Evolutionary conservation across 2,329 filamentous ascomycete species (phyloP).

Genomic region (Fusarium solani-melongenae): DNA sequence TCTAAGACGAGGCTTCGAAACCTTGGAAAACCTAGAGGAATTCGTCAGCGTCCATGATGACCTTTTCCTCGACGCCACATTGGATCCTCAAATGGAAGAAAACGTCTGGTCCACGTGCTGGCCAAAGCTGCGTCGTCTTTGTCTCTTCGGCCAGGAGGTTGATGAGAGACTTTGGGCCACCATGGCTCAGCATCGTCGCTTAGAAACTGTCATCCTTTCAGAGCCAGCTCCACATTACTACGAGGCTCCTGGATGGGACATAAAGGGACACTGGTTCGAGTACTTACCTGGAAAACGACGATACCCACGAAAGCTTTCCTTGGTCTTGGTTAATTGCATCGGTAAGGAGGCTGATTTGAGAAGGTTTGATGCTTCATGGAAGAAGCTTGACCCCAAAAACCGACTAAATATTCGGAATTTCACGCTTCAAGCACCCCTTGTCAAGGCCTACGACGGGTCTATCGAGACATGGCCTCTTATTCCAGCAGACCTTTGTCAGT

Average conservation of each 20-base stretch:
- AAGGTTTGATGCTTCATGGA: not conserved
- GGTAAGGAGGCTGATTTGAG: not conserved
- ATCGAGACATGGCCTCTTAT: not conserved
- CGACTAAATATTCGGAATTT: not conserved
- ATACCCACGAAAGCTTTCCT: not conserved
- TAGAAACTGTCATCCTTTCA: conserved; percentile 21
- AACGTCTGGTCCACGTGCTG: conserved; percentile 28
- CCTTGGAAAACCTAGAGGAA: conserved; percentile 38
- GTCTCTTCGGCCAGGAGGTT: conserved; percentile 15
- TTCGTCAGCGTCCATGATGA: conserved; percentile 38
- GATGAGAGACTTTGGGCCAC: not conserved
- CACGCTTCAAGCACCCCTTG: not conserved
- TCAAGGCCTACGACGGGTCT: not conserved
- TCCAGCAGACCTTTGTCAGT: not conserved
- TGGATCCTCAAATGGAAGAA: not conserved
- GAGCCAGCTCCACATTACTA: not conserved
- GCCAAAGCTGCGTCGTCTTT: conserved; percentile 35
- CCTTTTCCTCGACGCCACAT: conserved; percentile 10
- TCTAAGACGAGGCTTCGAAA: conserved; percentile 29
- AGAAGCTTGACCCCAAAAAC: conserved; percentile 5
- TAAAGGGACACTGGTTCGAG: conserved; percentile 16
- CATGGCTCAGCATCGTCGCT: not conserved
- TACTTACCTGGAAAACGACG: too few species aligned
- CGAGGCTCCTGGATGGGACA: not conserved
- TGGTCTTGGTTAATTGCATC: conserved; percentile 7